Evolutionary conservation across 495 filamentous ascomycete genomes (phyloP).

Genomic region (Eremomyces bilateralis): DNA sequence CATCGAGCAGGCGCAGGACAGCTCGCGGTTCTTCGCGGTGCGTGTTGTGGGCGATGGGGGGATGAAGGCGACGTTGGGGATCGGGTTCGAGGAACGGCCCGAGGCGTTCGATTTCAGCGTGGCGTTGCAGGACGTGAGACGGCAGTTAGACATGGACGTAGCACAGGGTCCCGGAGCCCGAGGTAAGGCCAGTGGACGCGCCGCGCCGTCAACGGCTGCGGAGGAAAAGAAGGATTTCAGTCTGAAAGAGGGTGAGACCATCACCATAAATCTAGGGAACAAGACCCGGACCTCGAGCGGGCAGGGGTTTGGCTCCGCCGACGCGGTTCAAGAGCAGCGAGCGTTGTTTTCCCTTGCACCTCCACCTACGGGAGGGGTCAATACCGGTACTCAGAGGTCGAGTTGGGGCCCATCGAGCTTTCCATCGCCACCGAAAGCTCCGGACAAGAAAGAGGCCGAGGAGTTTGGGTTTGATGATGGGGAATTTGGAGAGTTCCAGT

Average conservation of each 20-base stretch:
- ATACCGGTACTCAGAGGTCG: slow-evolving; percentile 26
- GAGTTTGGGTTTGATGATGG: slow-evolving; percentile 29
- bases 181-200: slow-evolving; percentile 11
- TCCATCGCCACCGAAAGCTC: slow-evolving; percentile 42
- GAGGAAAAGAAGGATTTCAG: slow-evolving; percentile 46
- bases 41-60: slow-evolving; percentile 47
- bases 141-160: slow-evolving; percentile 27
- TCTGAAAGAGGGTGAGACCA: slow-evolving; percentile 68
- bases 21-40: slow-evolving; percentile 58
- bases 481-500: slow-evolving; percentile 31
- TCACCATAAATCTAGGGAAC: slow-evolving; percentile 58
- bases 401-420: too few species aligned
- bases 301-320: slow-evolving; percentile 1
- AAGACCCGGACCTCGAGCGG: too few species aligned
- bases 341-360: slow-evolving; percentile 28
- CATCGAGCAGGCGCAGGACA: slow-evolving; percentile 54
- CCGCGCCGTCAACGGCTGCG: slow-evolving; percentile 10
- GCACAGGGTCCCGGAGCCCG: slow-evolving; percentile 9
- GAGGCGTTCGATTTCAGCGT: slow-evolving; percentile 68
- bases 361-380: slow-evolving; percentile 10
- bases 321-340: slow-evolving; percentile 10
- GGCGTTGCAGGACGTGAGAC: slow-evolving; percentile 50
- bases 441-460: slow-evolving; percentile 17
- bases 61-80: slow-evolving; percentile 52
- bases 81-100: slow-evolving; percentile 66